Evolutionary conservation across 1,284 basidiomycete genomes (phyloP).

Genomic region (Malassezia sp.): DNA sequence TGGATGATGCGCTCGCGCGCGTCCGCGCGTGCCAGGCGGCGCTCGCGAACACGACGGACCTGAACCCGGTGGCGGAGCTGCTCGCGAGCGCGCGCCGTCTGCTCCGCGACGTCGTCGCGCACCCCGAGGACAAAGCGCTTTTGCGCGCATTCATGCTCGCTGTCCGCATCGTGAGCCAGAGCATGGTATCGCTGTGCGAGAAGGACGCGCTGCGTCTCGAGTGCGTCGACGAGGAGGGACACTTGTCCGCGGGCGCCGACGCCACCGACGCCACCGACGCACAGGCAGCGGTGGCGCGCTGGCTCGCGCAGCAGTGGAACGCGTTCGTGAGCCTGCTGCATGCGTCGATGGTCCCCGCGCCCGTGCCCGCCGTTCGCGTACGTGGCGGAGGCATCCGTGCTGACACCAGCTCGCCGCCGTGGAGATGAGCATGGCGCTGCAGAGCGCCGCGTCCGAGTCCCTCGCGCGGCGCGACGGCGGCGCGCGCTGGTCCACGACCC

Average conservation of each 20-base stretch:
- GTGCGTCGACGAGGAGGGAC: slow-evolving; percentile 3
- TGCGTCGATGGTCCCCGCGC: slow-evolving; percentile 13
- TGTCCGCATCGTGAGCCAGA: slow-evolving; percentile 9
- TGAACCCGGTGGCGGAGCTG: slow-evolving; percentile 12
- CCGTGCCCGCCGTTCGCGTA: background rate
- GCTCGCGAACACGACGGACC: slow-evolving; percentile 10
- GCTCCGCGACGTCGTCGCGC: background rate
- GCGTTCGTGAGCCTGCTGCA: slow-evolving; percentile 19
- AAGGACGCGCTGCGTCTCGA: background rate
- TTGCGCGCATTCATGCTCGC: slow-evolving; percentile 9
- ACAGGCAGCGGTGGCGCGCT: slow-evolving; percentile 21
- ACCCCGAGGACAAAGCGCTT: background rate
- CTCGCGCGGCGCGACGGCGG: background rate
- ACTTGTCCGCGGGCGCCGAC: background rate
- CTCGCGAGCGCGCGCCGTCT: background rate
- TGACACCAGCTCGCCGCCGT: slow-evolving; percentile 16
- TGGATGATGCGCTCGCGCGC: slow-evolving; percentile 10
- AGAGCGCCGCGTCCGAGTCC: slow-evolving; percentile 11
- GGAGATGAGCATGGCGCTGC: slow-evolving; percentile 18
- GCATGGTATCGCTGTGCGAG: slow-evolving; percentile 8
- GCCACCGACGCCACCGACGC: slow-evolving; percentile 16
- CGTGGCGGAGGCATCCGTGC: no score
- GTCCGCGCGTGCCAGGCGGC: slow-evolving; percentile 10
- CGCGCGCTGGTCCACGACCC: slow-evolving; percentile 2
- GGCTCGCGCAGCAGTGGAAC: slow-evolving; percentile 39